phyloP scores from a whole-genome alignment of 2,329 filamentous ascomycete genomes.

The Thielaviopsis populi region DNA sequence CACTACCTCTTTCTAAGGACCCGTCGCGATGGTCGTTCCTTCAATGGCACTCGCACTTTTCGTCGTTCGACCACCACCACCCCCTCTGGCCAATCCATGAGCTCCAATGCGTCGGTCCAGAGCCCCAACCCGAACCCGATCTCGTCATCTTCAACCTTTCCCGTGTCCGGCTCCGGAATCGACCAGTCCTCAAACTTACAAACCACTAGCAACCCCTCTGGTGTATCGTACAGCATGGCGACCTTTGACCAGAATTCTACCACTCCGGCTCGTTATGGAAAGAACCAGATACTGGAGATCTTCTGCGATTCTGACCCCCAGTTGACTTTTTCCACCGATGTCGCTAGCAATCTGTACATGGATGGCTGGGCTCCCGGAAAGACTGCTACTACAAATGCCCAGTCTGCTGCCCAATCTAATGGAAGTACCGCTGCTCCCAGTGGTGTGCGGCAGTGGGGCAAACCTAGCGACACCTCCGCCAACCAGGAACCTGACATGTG shows the following conservation, averaged over 20 bases:
- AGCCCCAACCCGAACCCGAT: conserved; percentile 21
- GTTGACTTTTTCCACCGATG: conserved; percentile 25
- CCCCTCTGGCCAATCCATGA: conserved; percentile 29
- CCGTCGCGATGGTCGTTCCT: conserved; percentile 40
- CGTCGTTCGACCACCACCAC: conserved; percentile 48
- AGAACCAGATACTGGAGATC: conserved; percentile 63
- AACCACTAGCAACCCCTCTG: not conserved
- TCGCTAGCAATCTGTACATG: conserved; percentile 41
- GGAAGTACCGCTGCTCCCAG: not conserved
- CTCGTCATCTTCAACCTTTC: conserved; percentile 26
- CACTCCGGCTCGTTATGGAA: conserved; percentile 51
- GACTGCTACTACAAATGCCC: conserved; percentile 28
- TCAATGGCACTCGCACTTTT: conserved; percentile 50
- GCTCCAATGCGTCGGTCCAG: conserved; percentile 26
- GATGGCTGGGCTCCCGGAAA: conserved; percentile 66
- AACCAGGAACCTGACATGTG: conserved; percentile 78
- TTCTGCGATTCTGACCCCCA: conserved; percentile 39
- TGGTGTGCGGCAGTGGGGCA: conserved; percentile 54
- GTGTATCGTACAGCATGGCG: not conserved
- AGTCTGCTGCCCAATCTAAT: not conserved
- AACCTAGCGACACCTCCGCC: conserved; percentile 55
- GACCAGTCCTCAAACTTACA: conserved; percentile 11
- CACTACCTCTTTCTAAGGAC: conserved; percentile 30
- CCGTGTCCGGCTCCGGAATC: conserved; percentile 25
- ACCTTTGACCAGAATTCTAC: conserved; percentile 2